These are phyloP conservation scores for Solanum pinnatisectum DNA, from an alignment of 257 asterid species.

Conservation along the genomic window DNA sequence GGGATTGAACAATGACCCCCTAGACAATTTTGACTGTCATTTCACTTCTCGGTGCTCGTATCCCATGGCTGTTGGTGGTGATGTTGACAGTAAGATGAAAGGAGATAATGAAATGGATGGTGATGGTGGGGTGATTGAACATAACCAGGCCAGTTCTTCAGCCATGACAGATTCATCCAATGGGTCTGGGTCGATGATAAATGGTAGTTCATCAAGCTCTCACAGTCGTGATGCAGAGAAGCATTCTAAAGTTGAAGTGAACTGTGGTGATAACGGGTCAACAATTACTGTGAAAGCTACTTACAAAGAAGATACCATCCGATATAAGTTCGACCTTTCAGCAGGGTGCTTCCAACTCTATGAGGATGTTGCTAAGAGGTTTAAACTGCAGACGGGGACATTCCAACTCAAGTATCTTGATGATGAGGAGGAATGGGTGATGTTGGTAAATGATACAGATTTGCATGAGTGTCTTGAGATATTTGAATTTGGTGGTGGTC, in stretches of 20 bases:
- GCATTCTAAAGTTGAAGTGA: constrained; percentile 15
- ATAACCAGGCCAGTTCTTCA: constrained; percentile 25
- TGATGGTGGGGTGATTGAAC: constrained; percentile 29
- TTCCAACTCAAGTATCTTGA: constrained; percentile 87
- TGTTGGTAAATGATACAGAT: constrained; percentile 79
- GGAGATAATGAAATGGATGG: constrained; percentile 5
- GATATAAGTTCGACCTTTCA: constrained; percentile 58
- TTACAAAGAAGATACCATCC: constrained; percentile 58
- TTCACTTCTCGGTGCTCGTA: constrained; percentile 23
- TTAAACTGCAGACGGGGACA: constrained; percentile 47
- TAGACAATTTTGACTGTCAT: constrained; percentile 13
- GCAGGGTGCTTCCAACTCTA: constrained; percentile 49
- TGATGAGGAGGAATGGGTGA: constrained; percentile 94
- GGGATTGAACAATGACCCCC: not conserved
- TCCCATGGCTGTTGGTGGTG: constrained; percentile 18
- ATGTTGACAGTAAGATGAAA: constrained; percentile 10
- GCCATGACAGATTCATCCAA: constrained; percentile 56
- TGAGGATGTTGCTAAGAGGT: constrained; percentile 65
- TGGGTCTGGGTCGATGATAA: constrained; percentile 45
- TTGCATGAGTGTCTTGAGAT: constrained; percentile 66
- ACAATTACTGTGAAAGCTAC: constrained; percentile 59
- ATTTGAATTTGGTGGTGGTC: constrained; percentile 45
- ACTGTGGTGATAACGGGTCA: constrained; percentile 32
- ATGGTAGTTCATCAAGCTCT: constrained; percentile 55
- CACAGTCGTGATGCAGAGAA: constrained; percentile 24